These are phyloP conservation scores for Puccinia hordei DNA, from an alignment of 1,284 basidiomycete species.

Conservation along the genomic window DNA sequence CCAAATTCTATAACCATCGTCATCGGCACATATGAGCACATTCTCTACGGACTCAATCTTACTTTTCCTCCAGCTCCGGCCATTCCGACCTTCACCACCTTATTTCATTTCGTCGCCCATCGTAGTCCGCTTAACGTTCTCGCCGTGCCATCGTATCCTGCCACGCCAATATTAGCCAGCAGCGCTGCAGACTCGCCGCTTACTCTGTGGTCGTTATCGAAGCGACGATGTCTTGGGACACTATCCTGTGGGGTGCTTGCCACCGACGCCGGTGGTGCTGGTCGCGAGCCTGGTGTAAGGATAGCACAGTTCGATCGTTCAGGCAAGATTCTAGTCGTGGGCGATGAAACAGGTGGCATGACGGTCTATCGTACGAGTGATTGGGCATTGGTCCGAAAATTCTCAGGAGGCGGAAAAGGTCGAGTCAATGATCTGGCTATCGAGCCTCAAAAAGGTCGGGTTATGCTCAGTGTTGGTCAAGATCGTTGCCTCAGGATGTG, in stretches of 20 bases:
- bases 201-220: slow-evolving; percentile 43
- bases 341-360: slow-evolving; percentile 39
- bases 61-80: not conserved
- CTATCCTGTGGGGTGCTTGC: slow-evolving; percentile 37
- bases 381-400: slow-evolving; percentile 46
- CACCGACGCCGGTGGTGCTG: slow-evolving; percentile 27
- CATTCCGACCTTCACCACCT: slow-evolving; percentile 22
- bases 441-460: slow-evolving; percentile 24
- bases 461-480: slow-evolving; percentile 46
- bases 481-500: slow-evolving; percentile 50
- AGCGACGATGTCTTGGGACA: slow-evolving; percentile 40
- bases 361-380: slow-evolving; percentile 47
- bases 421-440: slow-evolving; percentile 27
- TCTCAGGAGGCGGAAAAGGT: slow-evolving; percentile 31
- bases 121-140: slow-evolving; percentile 28
- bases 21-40: slow-evolving; percentile 46
- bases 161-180: slow-evolving; percentile 30
- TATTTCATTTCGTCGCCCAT: slow-evolving; percentile 51
- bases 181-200: slow-evolving; percentile 30
- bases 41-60: slow-evolving; percentile 45
- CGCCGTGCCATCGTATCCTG: slow-evolving; percentile 35
- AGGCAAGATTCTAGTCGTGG: slow-evolving; percentile 39
- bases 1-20: slow-evolving; percentile 49
- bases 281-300: slow-evolving; percentile 38
- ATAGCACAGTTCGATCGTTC: slow-evolving; percentile 26